Evolutionary conservation across 169 alveolate species (phyloP), one percentile per base, ranked within the genome.

Genomic region (Eimeria zaria): DNA sequence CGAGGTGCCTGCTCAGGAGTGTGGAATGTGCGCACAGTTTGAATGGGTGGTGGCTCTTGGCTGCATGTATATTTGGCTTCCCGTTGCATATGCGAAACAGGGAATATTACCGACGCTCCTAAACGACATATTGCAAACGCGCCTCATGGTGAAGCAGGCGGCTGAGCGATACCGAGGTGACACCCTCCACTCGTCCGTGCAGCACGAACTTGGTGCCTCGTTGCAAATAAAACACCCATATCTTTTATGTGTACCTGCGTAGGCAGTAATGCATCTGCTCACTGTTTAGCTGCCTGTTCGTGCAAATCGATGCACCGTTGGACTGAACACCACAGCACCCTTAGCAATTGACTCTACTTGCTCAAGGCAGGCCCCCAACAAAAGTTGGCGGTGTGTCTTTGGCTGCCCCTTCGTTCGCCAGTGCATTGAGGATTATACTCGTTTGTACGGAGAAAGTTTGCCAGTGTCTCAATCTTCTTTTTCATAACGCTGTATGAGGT

Each of bases 81-180:
- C 2, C 30, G 5, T 89, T 96, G 95, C 27, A 46, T 78, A 12
- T 83, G 96, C 58, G 69, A 16, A 4, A 11, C 71, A 76, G 69
- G 99, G 99, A 0, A 96, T 99, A 44, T 95, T 99, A 8, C 99
- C 99, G 36, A 94, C 96, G 85, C 98, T 99, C 83, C 96, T 99
- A 36, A 99, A 98, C 92, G 99, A 98, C 90, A 97, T 99, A 51
- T 87, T 69, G 46, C 97, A 95, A 91, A 97, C 97, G 33, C 97
- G 98, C 18, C 73, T 97, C 89, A 96, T 97, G 97, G 97, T 97
- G 89, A 96, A 97, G 95, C 94, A 92, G 67, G 96, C 95, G 14
- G 48, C 92, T 62, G 92, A 93, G 46, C 55, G 69, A 22, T 87
- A 62, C 91, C 84, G 53, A 93, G 95, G 95, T 95, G 55, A 41